phyloP scores from a whole-genome alignment of 1,284 basidiomycete species.

The Leccinum cinnamomeum region DNA sequence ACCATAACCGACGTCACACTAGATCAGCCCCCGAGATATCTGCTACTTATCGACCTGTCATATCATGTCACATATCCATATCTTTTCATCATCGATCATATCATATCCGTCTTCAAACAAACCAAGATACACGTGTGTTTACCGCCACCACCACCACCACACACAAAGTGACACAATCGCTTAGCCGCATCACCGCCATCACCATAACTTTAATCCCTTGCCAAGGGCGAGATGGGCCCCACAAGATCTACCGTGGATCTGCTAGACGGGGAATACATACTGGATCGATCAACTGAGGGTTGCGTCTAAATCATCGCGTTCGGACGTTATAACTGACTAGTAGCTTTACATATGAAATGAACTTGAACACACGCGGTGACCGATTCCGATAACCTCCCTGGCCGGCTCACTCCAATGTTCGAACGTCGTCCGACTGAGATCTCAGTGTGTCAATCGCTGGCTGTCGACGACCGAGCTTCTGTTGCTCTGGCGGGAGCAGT shows the following conservation, averaged over 20 bases:
- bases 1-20: background rate
- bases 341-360: background rate
- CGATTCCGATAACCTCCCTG: background rate
- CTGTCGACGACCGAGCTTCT: background rate
- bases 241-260: background rate
- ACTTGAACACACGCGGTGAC: too few relatives aligned
- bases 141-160: background rate
- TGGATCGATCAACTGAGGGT: background rate
- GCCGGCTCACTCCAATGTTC: background rate
- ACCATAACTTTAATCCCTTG: background rate
- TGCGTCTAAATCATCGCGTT: too few relatives aligned
- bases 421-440: background rate
- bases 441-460: too few relatives aligned
- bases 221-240: background rate
- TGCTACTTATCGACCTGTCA: background rate
- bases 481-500: background rate
- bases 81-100: background rate
- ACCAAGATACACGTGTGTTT: background rate
- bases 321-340: background rate
- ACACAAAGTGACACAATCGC: background rate
- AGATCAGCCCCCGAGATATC: background rate
- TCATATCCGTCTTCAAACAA: background rate
- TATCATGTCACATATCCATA: background rate
- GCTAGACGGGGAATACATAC: background rate
- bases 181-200: too few relatives aligned